Conservation (phyloP, 139 green algal species). For the Volvox reticuliferus region DNA sequence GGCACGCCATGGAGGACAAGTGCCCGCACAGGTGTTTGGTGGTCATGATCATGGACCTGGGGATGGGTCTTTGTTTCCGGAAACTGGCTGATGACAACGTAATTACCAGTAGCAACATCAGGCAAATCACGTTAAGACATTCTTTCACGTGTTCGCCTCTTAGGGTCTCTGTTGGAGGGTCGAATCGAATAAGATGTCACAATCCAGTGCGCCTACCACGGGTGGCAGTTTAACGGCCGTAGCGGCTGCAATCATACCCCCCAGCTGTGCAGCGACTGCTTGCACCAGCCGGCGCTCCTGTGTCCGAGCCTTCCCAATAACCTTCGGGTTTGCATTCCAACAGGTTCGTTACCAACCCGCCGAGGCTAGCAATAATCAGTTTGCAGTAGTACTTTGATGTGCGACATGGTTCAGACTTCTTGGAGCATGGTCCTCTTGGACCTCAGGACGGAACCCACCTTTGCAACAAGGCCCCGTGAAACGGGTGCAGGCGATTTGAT, state of each 20-base stretch:
- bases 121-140: not conserved
- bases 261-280: slow-evolving; percentile 40
- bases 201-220: slow-evolving; percentile 66
- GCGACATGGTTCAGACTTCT: too few species aligned
- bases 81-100: not conserved
- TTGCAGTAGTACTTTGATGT: too few species aligned
- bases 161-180: slow-evolving; percentile 49
- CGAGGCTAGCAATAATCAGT: too few species aligned
- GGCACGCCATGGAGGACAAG: slow-evolving; percentile 53
- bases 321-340: too few species aligned
- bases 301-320: slow-evolving; percentile 31
- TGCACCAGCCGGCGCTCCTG: slow-evolving; percentile 43
- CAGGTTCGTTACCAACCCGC: too few species aligned
- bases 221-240: slow-evolving; percentile 55
- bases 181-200: slow-evolving; percentile 61
- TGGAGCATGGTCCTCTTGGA: too few species aligned
- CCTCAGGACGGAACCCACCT: not conserved
- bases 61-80: too few species aligned
- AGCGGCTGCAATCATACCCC: slow-evolving; percentile 59
- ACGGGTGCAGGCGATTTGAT: slow-evolving; percentile 17
- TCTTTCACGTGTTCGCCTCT: not conserved
- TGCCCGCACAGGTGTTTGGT: slow-evolving; percentile 58
- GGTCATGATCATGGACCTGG: too few species aligned
- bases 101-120: not conserved
- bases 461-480: not conserved